Evolutionary conservation across 2,329 filamentous ascomycete genomes (phyloP), one percentile per base, ranked within the genome.

Genomic region (Penicillium verrucosum): DNA sequence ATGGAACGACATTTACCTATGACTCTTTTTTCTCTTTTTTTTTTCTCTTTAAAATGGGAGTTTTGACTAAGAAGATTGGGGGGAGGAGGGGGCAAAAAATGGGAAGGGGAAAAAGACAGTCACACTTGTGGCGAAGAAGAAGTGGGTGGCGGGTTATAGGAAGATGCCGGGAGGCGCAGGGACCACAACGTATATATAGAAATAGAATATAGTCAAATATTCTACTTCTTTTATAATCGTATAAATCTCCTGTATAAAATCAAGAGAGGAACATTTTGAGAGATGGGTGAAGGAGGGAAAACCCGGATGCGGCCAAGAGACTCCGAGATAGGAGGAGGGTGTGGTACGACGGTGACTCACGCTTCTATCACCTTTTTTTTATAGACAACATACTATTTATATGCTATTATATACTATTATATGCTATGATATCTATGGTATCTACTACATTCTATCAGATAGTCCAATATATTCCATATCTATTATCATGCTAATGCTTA

Each of bases 51-150:
- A 40, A 18, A 45, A 43, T 40, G 32, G 25, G 32, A 40, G n/a
- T n/a, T 27, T 37, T 57, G 53, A 57, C 53, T 62, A 56, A 54
- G 52, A 44, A 44, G 25, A n/a, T 25, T 18, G 16, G 46, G 36
- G 47, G 47, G 47, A 18, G 57, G 16, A 34, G 36, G 47, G 47
- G 27, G 57, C 57, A 60, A 62, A 67, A 60, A 59, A 48, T 34
- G 49, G 36, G 38, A 38, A 54, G 51, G 54, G 47, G 40, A 30
- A 51, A 42, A 46, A 18, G 30, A 54, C 36, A 50, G 54, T 54
- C 51, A 58, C 58, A 55, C 29, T 63, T 63, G 57, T 62, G 64
- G 58, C 56, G 43, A 50, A 47, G 45, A 51, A 52, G 23, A 46
- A 47, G 30, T 56, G 48, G 60, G 61, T 60, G 61, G 61, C 59